A percentile compares a stretch with the other conserved stretches of the same genome.
Evolutionary conservation across 202 grass and related monocot species (phyloP).

Genomic region (Dendrocalamus latiflorus): DNA sequence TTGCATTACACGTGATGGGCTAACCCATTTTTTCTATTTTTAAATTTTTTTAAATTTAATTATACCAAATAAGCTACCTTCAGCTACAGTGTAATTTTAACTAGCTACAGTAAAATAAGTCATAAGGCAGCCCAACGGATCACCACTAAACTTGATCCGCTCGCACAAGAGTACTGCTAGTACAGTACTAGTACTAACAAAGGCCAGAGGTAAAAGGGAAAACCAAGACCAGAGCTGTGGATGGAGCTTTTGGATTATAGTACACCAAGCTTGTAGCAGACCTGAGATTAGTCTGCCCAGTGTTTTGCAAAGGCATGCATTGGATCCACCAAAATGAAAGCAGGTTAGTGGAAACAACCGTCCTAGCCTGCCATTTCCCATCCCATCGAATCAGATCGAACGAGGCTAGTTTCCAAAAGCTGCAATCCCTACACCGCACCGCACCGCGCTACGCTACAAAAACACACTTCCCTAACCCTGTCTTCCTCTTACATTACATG

Average conservation of each 20-base stretch:
- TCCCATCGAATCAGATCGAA: neutral
- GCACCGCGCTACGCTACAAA: too few relatives aligned
- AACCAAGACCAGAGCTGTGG: neutral
- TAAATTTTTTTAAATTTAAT: too few relatives aligned
- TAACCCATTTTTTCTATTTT: too few relatives aligned
- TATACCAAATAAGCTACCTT: too few relatives aligned
- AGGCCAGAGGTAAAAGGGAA: neutral
- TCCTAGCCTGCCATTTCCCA: neutral
- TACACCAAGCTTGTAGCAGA: neutral
- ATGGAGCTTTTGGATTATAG: neutral
- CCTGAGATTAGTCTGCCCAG: neutral
- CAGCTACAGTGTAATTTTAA: too few relatives aligned
- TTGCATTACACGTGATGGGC: too few relatives aligned
- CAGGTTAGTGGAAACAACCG: neutral
- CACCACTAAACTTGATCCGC: neutral
- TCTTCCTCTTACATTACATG: too few relatives aligned
- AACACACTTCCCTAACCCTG: too few relatives aligned
- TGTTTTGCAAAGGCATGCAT: neutral
- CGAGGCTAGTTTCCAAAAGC: slow-evolving; percentile 8
- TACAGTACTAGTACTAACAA: neutral
- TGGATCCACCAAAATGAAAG: neutral
- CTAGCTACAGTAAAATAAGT: too few relatives aligned
- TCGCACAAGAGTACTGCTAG: neutral
- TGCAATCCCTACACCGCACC: too few relatives aligned
- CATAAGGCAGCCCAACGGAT: too few relatives aligned